Percentiles rank a stretch among this genome's conserved stretches.
Evolutionary conservation across 2,329 filamentous ascomycete species (phyloP).

Genomic region (Xylaria multiplex): DNA sequence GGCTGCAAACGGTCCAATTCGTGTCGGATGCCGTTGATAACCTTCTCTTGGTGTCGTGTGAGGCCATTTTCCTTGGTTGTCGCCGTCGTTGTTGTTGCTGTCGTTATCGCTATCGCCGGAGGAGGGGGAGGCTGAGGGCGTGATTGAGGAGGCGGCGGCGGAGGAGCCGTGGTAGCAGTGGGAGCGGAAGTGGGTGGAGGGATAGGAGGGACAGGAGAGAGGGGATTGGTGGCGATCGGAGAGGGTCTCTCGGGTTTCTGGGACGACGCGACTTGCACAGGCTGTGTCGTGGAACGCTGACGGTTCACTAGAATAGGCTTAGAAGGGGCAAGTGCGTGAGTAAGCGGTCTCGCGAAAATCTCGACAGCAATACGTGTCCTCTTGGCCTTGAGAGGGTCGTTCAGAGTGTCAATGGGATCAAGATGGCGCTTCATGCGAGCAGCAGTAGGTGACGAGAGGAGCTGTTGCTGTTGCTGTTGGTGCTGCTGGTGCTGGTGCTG

Average conservation of each 20-base stretch:
- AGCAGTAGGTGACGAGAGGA: slow-evolving; percentile 28
- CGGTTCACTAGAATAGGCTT: slow-evolving; percentile 45
- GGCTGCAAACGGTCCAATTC: slow-evolving; percentile 68
- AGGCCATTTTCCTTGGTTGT: slow-evolving; percentile 44
- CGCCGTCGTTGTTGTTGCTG: slow-evolving; percentile 37
- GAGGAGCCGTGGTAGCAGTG: slow-evolving; percentile 27
- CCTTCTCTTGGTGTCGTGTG: slow-evolving; percentile 66
- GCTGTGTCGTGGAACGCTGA: slow-evolving; percentile 37
- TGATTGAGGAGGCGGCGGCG: slow-evolving; percentile 13
- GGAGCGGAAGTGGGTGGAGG: slow-evolving; percentile 37
- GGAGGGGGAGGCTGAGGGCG: slow-evolving; percentile 40
- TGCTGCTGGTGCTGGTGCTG: slow-evolving; percentile 21
- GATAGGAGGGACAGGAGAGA: slow-evolving; percentile 40
- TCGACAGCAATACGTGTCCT: slow-evolving; percentile 64
- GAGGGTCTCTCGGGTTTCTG: slow-evolving; percentile 38
- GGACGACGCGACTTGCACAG: slow-evolving; percentile 41
- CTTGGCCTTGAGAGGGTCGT: slow-evolving; percentile 59
- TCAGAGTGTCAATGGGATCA: slow-evolving; percentile 57
- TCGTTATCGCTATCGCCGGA: slow-evolving; percentile 12
- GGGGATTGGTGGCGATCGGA: slow-evolving; percentile 38
- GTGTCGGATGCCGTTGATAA: slow-evolving; percentile 69
- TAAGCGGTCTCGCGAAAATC: slow-evolving; percentile 54
- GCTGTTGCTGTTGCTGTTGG: slow-evolving; percentile 9
- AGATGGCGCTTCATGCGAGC: slow-evolving; percentile 61
- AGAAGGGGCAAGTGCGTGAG: slow-evolving; percentile 40